Evolutionary conservation across 257 asterid species (phyloP), one percentile per base, ranked within the genome.

Genomic region (Solanum peruvianum): DNA sequence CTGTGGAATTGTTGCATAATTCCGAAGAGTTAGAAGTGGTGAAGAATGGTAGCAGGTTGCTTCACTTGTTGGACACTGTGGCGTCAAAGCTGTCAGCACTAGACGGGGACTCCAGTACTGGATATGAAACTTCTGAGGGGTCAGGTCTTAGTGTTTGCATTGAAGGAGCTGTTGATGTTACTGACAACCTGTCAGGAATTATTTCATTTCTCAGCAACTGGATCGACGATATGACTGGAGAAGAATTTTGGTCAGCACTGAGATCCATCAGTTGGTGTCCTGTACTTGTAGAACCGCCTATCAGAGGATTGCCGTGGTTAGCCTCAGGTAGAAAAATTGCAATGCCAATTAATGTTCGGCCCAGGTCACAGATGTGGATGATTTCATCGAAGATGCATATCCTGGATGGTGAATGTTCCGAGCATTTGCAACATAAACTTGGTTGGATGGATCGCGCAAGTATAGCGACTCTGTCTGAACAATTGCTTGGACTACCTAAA

Each of bases 321-420:
- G 92, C 86, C 88, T 88, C 96, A 42, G 88, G 85, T 12, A 86
- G 88, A 85, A 89, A 88, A 70, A 91, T 94, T 83, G 97, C 97
- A 82, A 93, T 97, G 75, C 98, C 99, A 45, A 49, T 87, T 90
- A 89, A 69, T 78, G 95, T 95, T 88, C 93, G 98, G 83, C 98
- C 98, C 78, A 84, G 91, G 91, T 93, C 99, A 78, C 96, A 95
- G 88, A 94, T 95, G 98, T 96, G 99, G 99, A 90, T 93, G 88
- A 94, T 93, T 86, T 95, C 99, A 82, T 92, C 95, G 44, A 92
- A 91, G 89, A 86, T 94, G 91, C 95, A 92, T 90, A 85, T 96
- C 89, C 89, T 96, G 90, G 96, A 94, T 87, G 98, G 98, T 44
- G 96, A 93, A 87, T 94, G 98, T 89, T 92, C 97, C 23, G 92